These are phyloP conservation scores for Dimargaris cristalligena DNA, from an alignment of 192 early-diverging fungal species.

Conservation along the genomic window DNA sequence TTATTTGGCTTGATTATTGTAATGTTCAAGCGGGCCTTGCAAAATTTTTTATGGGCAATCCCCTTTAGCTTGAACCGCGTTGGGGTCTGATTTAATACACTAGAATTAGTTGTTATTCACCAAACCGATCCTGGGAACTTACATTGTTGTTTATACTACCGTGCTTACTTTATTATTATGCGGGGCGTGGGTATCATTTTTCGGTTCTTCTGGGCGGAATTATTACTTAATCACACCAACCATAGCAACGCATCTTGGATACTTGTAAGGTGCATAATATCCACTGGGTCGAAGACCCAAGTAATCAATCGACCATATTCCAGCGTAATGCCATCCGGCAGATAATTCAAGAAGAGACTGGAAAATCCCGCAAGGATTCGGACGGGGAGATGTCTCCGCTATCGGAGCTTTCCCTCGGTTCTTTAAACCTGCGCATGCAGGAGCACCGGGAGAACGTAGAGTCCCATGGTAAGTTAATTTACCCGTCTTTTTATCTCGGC, in stretches of 20 bases:
- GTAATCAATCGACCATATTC: background rate
- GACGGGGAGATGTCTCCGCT: background rate
- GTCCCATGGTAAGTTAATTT: background rate
- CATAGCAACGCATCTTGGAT: background rate
- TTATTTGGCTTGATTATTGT: background rate
- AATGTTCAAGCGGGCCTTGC: background rate
- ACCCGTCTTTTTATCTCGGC: background rate
- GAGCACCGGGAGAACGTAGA: background rate
- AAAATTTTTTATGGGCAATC: too few species aligned
- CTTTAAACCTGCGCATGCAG: background rate
- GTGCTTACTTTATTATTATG: background rate
- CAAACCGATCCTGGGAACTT: background rate
- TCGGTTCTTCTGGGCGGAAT: too few species aligned
- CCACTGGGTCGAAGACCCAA: conserved; percentile 1
- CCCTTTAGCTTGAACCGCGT: too few species aligned
- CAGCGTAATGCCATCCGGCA: background rate
- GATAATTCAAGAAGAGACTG: background rate
- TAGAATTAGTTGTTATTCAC: background rate
- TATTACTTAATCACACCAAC: too few species aligned
- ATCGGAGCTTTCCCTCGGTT: background rate
- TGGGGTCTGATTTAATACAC: background rate
- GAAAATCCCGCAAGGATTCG: background rate
- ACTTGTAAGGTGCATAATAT: background rate
- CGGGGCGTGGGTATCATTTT: background rate
- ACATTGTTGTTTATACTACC: background rate